phyloP scores from a whole-genome alignment of 495 filamentous ascomycete species.

The Penicillium pancosmium region DNA sequence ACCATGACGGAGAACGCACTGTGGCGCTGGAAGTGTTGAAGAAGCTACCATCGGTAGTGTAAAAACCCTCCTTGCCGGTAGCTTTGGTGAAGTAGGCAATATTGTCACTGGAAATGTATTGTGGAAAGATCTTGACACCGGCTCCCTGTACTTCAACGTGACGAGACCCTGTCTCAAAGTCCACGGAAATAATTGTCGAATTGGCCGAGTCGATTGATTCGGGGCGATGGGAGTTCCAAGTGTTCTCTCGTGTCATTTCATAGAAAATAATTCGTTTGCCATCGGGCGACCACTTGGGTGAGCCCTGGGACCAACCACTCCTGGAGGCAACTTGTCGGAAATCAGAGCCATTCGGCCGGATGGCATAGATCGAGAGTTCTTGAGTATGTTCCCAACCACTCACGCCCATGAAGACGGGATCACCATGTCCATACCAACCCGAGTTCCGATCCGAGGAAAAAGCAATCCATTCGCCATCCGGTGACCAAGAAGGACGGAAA shows the following conservation, averaged over 20 bases:
- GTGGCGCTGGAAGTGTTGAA: constrained; percentile 16
- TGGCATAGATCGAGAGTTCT: constrained; percentile 32
- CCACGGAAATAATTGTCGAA: constrained; percentile 28
- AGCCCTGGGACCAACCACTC: constrained; percentile 25
- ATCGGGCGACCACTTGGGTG: constrained; percentile 34
- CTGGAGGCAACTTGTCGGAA: constrained; percentile 25
- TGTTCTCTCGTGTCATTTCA: constrained; percentile 31
- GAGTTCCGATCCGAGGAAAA: constrained; percentile 20
- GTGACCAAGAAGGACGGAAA: constrained; percentile 24
- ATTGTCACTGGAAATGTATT: constrained; percentile 22
- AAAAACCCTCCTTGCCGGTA: constrained; percentile 21
- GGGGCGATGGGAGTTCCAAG: constrained; percentile 33
- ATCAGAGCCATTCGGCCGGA: constrained; percentile 30
- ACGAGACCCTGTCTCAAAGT: constrained; percentile 27
- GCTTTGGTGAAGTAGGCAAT: constrained; percentile 34
- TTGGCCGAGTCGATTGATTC: constrained; percentile 20
- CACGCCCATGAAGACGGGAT: constrained; percentile 18
- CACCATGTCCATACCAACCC: constrained; percentile 30
- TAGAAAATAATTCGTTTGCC: constrained; percentile 33
- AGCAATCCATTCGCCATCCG: constrained; percentile 19
- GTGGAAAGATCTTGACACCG: constrained; percentile 31
- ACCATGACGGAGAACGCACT: constrained; percentile 34
- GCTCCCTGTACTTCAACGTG: constrained; percentile 16
- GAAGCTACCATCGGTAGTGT: constrained; percentile 23
- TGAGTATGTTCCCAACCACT: constrained; percentile 39